Conservation (phyloP, 2,329 filamentous ascomycete genomes). For the Teratosphaeria zuluensis region DNA sequence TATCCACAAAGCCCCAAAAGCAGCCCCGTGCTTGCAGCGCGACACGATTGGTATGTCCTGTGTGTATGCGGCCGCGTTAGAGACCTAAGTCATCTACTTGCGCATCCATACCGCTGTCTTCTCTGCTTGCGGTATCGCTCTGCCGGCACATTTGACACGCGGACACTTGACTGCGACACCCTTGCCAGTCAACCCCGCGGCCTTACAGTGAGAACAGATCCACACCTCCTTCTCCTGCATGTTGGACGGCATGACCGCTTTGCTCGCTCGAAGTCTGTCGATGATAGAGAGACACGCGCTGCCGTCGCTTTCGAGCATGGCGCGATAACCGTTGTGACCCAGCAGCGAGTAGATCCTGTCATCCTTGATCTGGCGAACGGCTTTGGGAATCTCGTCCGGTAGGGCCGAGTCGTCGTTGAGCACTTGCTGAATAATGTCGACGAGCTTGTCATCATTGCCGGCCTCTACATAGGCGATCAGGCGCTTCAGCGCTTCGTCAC, state of each 20-base stretch:
- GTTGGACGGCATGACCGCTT: no score
- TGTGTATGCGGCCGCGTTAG: no score
- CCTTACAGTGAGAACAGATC: no score
- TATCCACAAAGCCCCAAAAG: no score
- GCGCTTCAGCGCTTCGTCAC: not conserved
- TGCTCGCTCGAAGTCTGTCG: no score
- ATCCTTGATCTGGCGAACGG: not conserved
- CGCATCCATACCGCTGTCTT: not conserved
- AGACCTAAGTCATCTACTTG: no score
- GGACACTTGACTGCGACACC: no score
- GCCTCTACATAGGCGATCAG: not conserved
- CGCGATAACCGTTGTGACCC: not conserved
- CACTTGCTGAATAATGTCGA: not conserved
- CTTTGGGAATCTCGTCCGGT: not conserved
- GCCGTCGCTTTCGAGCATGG: not conserved
- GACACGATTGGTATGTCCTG: no score
- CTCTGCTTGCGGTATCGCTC: not conserved
- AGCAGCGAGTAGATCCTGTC: not conserved
- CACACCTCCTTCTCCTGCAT: no score
- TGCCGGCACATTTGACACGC: no score
- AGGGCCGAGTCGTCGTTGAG: not conserved
- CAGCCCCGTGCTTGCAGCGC: no score
- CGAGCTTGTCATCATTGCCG: not conserved
- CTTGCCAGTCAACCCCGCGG: no score
- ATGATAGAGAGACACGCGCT: not conserved